Evolutionary conservation across 2,329 filamentous ascomycete genomes (phyloP).

Genomic region (Phoma herbarum): DNA sequence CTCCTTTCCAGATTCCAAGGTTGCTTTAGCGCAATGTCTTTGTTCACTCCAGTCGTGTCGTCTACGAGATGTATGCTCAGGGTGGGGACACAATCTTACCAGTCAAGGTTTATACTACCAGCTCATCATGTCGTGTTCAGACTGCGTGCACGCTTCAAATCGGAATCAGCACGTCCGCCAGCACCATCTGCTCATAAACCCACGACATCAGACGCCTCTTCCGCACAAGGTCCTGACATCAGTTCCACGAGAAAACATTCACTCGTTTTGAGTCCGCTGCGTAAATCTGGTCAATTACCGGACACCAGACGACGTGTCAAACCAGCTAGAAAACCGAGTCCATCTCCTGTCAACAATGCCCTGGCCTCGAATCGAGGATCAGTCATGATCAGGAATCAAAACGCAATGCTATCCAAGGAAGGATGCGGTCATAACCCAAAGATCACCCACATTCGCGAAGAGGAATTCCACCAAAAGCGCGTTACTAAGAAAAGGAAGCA

Average conservation of each 20-base stretch:
- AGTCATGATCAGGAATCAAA: background rate
- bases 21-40: constrained; percentile 15
- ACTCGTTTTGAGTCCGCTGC: background rate
- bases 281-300: background rate
- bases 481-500: constrained; percentile 17
- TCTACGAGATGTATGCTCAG: constrained; percentile 4
- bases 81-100: background rate
- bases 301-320: background rate
- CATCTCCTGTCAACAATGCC: background rate
- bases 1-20: background rate
- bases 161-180: background rate
- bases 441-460: constrained; percentile 1
- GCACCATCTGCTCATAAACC: background rate
- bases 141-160: constrained; percentile 6
- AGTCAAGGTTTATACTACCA: background rate
- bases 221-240: background rate
- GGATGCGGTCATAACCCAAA: background rate
- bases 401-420: background rate
- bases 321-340: background rate
- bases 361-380: background rate
- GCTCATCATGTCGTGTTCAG: background rate
- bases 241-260: constrained; percentile 8
- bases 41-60: background rate
- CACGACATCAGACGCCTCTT: background rate
- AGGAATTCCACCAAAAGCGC: constrained; percentile 16